Conservation (phyloP, 768 basidiomycete genomes). For the Phanerodontia chrysosporium region DNA sequence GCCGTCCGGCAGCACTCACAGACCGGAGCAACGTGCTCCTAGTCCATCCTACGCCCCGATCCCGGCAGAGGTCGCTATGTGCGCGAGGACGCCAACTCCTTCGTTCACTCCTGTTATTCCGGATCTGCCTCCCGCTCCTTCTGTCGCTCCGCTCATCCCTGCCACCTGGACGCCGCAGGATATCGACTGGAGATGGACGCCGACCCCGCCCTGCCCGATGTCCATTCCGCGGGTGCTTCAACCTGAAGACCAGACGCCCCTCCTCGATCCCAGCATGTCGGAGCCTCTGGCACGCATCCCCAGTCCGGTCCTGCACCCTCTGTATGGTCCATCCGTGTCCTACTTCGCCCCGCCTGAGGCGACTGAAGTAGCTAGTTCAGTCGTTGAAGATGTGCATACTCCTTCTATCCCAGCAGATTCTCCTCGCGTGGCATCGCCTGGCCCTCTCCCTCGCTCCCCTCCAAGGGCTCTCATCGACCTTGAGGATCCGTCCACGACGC, state of each 20-base stretch:
- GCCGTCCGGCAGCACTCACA: neutral
- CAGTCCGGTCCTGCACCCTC: neutral
- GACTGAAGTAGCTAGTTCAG: too few species aligned
- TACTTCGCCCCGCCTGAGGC: too few species aligned
- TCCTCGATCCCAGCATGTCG: neutral
- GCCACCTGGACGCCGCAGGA: conserved; percentile 11
- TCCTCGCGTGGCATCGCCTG: neutral
- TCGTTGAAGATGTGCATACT: too few species aligned
- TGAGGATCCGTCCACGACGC: conserved; percentile 3
- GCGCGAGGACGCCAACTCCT: neutral
- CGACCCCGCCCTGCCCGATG: conserved; percentile 8
- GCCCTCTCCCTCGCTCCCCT: neutral
- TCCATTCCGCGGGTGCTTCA: conserved; percentile 5
- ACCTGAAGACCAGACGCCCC: neutral
- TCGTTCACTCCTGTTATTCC: neutral
- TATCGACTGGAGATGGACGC: conserved; percentile 9
- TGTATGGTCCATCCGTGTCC: neutral
- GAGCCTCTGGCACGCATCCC: neutral
- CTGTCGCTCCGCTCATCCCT: conserved; percentile 11
- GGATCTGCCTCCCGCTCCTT: neutral
- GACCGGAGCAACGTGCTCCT: too few species aligned
- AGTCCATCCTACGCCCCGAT: neutral
- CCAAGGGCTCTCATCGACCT: conserved; percentile 14
- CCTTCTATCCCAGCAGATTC: too few species aligned
- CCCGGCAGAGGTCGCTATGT: neutral